These are phyloP conservation scores for Kernera saxatilis DNA, from an alignment of 345 rosid genomes.

Conservation along the genomic window DNA sequence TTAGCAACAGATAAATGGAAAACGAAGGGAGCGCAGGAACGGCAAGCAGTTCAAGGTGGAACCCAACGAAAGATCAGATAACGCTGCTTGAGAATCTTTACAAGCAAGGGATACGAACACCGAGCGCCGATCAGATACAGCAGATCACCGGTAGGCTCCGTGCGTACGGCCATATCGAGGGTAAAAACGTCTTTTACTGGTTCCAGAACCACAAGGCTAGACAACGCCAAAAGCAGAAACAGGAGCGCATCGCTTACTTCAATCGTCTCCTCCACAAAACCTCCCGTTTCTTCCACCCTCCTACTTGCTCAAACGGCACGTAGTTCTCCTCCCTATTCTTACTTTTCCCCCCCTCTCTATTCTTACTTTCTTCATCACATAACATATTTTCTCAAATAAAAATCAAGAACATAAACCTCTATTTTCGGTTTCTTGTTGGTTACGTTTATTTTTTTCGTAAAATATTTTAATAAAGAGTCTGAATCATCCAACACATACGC, in stretches of 20 bases:
- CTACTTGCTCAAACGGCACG: constrained; percentile 50
- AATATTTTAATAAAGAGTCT: no score
- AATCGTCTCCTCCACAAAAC: constrained; percentile 47
- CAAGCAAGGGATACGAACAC: constrained; percentile 76
- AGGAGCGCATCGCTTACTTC: constrained; percentile 54
- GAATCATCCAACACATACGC: background rate
- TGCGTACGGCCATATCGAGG: constrained; percentile 81
- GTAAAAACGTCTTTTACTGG: constrained; percentile 98
- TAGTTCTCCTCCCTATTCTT: constrained; percentile 10
- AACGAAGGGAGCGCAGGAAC: constrained; percentile 22
- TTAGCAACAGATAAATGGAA: background rate
- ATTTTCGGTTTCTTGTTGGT: background rate
- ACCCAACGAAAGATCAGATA: constrained; percentile 88
- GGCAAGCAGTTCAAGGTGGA: constrained; percentile 64
- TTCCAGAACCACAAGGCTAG: constrained; percentile 98
- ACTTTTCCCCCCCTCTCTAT: background rate
- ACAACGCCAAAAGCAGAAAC: constrained; percentile 86
- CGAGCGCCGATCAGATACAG: constrained; percentile 87
- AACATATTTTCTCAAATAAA: background rate
- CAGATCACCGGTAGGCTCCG: constrained; percentile 70
- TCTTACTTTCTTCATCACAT: background rate
- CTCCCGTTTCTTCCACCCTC: constrained; percentile 33
- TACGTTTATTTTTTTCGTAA: background rate
- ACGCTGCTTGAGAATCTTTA: constrained; percentile 63
- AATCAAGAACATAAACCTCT: background rate